A percentile compares a stretch with the other conserved stretches of the same genome.
Evolutionary conservation across 345 rosid species (phyloP).

Genomic region (Hypericum perforatum): DNA sequence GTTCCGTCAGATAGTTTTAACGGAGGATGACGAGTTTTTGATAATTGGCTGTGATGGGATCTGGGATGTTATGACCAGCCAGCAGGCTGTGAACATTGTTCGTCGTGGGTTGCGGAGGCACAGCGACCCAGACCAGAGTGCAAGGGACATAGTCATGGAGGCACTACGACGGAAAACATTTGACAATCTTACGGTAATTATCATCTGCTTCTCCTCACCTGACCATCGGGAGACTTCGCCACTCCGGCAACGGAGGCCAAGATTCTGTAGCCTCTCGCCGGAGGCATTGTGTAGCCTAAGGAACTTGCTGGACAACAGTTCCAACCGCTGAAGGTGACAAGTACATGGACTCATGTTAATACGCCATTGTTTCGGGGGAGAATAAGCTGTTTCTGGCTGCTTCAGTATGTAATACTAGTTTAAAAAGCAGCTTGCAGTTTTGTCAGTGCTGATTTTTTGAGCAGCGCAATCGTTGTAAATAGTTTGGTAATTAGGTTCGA

Average conservation of each 20-base stretch:
- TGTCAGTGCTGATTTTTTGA: slow-evolving; percentile 20
- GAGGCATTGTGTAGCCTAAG: slow-evolving; percentile 63
- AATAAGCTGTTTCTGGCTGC: slow-evolving; percentile 28
- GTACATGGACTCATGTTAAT: no score
- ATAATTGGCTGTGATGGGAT: slow-evolving; percentile 86
- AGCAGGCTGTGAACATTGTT: slow-evolving; percentile 62
- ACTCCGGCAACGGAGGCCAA: slow-evolving; percentile 31
- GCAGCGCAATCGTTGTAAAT: slow-evolving; percentile 16
- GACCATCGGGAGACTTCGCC: slow-evolving; percentile 34
- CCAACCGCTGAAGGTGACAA: slow-evolving; percentile 16
- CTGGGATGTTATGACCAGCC: slow-evolving; percentile 90
- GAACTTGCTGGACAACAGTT: slow-evolving; percentile 40
- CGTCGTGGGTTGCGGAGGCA: slow-evolving; percentile 51
- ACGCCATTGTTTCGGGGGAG: background rate
- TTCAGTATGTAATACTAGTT: slow-evolving; percentile 15
- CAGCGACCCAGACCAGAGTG: slow-evolving; percentile 58
- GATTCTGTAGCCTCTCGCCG: slow-evolving; percentile 52
- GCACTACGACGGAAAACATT: slow-evolving; percentile 46
- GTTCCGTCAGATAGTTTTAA: slow-evolving; percentile 38
- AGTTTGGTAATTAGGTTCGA: slow-evolving; percentile 1
- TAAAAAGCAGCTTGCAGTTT: slow-evolving; percentile 36
- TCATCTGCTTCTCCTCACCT: slow-evolving; percentile 49
- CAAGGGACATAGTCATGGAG: slow-evolving; percentile 71
- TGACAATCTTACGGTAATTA: slow-evolving; percentile 72
- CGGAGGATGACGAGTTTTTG: slow-evolving; percentile 83